phyloP scores from a whole-genome alignment of 257 asterid species.

The Fraxinus excelsior region DNA sequence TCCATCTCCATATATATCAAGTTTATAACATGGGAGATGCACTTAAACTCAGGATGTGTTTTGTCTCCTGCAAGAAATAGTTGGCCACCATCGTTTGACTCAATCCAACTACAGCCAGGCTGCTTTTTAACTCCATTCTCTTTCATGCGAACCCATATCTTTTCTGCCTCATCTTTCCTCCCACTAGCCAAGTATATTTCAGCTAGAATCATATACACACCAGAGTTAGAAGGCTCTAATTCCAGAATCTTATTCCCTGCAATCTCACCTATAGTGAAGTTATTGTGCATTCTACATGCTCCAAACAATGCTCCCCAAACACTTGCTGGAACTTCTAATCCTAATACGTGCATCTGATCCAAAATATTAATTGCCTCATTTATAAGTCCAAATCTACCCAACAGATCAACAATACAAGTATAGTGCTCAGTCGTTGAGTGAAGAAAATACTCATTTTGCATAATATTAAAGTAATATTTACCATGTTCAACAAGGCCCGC shows the following conservation, averaged over 20 bases:
- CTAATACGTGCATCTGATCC: conserved; percentile 37
- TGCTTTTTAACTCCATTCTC: conserved; percentile 63
- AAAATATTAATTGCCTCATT: conserved; percentile 49
- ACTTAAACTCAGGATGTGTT: conserved; percentile 45
- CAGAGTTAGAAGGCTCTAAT: conserved; percentile 60
- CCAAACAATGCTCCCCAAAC: conserved; percentile 76
- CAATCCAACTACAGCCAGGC: conserved; percentile 81
- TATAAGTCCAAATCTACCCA: conserved; percentile 62
- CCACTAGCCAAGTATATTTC: conserved; percentile 56
- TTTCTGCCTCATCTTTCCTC: conserved; percentile 51
- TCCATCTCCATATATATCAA: conserved; percentile 53
- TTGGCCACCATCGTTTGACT: conserved; percentile 45
- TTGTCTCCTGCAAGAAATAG: conserved; percentile 65
- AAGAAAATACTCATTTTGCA: conserved; percentile 48
- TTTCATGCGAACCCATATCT: conserved; percentile 56
- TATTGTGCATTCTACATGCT: conserved; percentile 64
- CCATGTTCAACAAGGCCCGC: conserved; percentile 60
- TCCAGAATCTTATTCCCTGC: conserved; percentile 60
- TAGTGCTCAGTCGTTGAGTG: conserved; percentile 53
- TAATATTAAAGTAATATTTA: conserved; percentile 41
- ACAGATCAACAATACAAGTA: conserved; percentile 61
- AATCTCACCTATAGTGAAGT: conserved; percentile 45
- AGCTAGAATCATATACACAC: conserved; percentile 60
- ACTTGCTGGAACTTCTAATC: conserved; percentile 51
- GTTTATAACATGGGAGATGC: conserved; percentile 34